phyloP scores from a whole-genome alignment of 139 green algal species.

The Asterochloris sp. region DNA sequence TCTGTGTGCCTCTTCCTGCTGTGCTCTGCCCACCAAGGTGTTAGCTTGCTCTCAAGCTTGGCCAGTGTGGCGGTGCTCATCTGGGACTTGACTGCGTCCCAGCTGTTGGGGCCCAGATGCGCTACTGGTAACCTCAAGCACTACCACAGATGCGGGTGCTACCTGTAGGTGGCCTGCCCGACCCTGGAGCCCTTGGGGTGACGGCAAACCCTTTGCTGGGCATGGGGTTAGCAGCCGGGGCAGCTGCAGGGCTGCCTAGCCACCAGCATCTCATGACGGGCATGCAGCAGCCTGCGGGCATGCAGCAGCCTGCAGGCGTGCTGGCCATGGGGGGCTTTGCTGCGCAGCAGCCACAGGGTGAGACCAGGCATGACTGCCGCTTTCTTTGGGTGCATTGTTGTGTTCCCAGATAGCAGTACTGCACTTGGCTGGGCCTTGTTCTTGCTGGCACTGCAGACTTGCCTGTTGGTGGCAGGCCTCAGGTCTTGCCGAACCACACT shows the following conservation, averaged over 20 bases:
- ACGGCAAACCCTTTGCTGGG: not conserved
- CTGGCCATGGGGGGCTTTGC: not conserved
- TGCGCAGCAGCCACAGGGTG: not conserved
- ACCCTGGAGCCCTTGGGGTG: not conserved
- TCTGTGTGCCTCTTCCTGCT: not conserved
- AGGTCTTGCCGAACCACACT: too few relatives aligned
- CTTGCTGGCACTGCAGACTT: not conserved
- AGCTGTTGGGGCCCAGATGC: not conserved
- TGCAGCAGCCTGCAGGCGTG: not conserved
- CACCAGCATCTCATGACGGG: too few relatives aligned
- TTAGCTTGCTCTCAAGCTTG: not conserved
- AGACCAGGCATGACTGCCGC: not conserved
- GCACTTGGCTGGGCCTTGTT: not conserved
- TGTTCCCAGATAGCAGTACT: not conserved
- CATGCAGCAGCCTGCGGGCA: not conserved
- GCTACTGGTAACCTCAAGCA: too few relatives aligned
- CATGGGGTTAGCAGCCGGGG: conserved; percentile 11
- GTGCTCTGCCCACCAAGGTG: not conserved
- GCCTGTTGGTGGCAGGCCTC: not conserved
- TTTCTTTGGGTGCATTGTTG: not conserved
- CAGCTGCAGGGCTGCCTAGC: not conserved
- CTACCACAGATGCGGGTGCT: not conserved
- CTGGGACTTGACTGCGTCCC: not conserved
- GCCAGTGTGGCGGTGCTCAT: not conserved
- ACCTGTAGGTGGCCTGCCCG: not conserved